Conservation (phyloP, 495 filamentous ascomycete species). For the Daldinia childiae region DNA sequence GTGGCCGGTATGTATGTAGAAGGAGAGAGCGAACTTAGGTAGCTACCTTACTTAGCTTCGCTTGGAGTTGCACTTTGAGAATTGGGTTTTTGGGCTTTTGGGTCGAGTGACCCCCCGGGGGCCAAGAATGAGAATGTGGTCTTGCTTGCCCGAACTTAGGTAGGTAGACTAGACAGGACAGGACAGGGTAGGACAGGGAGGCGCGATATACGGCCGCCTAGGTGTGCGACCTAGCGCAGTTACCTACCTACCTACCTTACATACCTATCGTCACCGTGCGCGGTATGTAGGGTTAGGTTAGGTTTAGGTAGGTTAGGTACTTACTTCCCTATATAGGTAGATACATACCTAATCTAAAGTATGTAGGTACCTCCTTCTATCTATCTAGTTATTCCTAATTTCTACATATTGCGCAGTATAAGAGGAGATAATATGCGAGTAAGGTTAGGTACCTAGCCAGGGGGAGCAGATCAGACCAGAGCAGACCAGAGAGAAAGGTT, state of each 20-base stretch:
- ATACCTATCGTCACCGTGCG: no score
- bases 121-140: not conserved
- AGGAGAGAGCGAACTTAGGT: not conserved
- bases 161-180: not conserved
- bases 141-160: not conserved
- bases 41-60: constrained; percentile 4
- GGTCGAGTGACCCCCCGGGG: not conserved
- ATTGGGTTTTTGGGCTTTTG: not conserved
- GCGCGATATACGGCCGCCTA: not conserved
- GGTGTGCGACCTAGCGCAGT: not conserved
- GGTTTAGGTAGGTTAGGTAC: no score
- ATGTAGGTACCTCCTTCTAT: no score
- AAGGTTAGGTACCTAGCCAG: not conserved
- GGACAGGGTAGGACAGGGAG: not conserved
- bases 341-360: not conserved
- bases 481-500: not conserved
- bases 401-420: no score
- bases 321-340: no score
- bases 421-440: no score
- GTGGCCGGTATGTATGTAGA: no score
- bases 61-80: not conserved
- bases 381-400: no score
- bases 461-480: constrained; percentile 15
- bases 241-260: no score
- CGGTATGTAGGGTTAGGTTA: no score